A percentile compares a stretch with the other conserved stretches of the same genome.
Evolutionary conservation across 345 rosid genomes (phyloP).

Genomic region (Bretschneidera sinensis): DNA sequence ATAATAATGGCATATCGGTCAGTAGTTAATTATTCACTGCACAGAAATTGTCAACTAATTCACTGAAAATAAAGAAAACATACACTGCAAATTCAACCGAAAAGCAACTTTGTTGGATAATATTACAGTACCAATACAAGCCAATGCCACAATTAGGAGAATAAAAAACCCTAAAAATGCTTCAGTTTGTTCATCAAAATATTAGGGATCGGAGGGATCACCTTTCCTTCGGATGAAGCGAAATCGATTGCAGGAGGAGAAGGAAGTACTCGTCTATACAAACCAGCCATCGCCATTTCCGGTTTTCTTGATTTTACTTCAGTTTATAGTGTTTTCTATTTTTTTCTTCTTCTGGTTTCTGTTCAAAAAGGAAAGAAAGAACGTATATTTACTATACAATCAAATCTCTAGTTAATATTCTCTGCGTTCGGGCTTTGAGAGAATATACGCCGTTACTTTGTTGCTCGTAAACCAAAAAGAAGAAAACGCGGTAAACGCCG

Average conservation of each 20-base stretch:
- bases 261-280: conserved; percentile 57
- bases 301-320: background rate
- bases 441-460: background rate
- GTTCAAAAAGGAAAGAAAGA: background rate
- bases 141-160: background rate
- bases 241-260: conserved; percentile 83
- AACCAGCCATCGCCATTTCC: conserved; percentile 63
- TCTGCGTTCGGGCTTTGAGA: too few relatives aligned
- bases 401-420: background rate
- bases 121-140: too few relatives aligned
- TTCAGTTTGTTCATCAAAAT: background rate
- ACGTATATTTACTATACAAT: too few relatives aligned
- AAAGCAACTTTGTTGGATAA: too few relatives aligned
- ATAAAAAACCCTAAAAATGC: conserved; percentile 6
- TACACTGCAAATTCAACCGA: too few relatives aligned
- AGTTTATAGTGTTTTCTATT: background rate
- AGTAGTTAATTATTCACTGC: too few relatives aligned
- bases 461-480: background rate
- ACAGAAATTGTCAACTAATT: too few relatives aligned
- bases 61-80: too few relatives aligned
- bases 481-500: too few relatives aligned
- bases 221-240: conserved; percentile 80
- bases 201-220: conserved; percentile 6
- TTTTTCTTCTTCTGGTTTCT: background rate
- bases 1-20: too few relatives aligned